A percentile compares a stretch with the other conserved stretches of the same genome.
Evolutionary conservation across 1,284 basidiomycete species (phyloP).

Genomic region (Coniophora puteana): DNA sequence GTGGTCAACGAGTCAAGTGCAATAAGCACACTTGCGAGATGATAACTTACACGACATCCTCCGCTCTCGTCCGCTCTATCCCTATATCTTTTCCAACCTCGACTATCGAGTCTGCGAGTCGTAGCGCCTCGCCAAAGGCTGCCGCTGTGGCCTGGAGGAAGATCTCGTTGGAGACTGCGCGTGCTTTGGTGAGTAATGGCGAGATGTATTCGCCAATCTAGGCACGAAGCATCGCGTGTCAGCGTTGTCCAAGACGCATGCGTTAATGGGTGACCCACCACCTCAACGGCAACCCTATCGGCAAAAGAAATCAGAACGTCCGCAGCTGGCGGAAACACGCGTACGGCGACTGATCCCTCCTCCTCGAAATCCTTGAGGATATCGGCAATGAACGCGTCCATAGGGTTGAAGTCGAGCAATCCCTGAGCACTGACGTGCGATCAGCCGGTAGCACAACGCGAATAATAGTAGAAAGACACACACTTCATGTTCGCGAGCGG

Average conservation of each 20-base stretch:
- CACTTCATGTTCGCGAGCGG: conserved; percentile 83
- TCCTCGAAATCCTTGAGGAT: conserved; percentile 64
- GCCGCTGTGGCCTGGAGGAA: conserved; percentile 89
- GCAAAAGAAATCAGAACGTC: conserved; percentile 74
- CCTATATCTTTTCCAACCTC: conserved; percentile 28
- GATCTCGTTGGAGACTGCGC: conserved; percentile 68
- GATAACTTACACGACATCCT: conserved; percentile 74
- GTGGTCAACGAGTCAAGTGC: conserved; percentile 3
- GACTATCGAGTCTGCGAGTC: conserved; percentile 78
- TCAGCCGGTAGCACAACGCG: no score
- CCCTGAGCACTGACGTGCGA: no score
- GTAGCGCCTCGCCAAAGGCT: conserved; percentile 84
- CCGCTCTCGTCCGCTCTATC: conserved; percentile 41
- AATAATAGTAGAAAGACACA: no score
- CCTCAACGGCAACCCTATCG: conserved; percentile 72
- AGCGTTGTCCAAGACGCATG: not conserved
- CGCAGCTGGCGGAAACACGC: conserved; percentile 81
- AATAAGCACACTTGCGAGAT: conserved; percentile 6
- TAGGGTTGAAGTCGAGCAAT: conserved; percentile 77
- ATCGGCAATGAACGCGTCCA: conserved; percentile 86
- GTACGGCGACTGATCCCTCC: conserved; percentile 77
- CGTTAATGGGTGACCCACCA: conserved; percentile 43
- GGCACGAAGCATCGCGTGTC: not conserved
- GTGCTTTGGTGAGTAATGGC: conserved; percentile 72
- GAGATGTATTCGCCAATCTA: conserved; percentile 88